phyloP scores from a whole-genome alignment of 108 stramenopile genomes.

The Parietichytrium sp. region DNA sequence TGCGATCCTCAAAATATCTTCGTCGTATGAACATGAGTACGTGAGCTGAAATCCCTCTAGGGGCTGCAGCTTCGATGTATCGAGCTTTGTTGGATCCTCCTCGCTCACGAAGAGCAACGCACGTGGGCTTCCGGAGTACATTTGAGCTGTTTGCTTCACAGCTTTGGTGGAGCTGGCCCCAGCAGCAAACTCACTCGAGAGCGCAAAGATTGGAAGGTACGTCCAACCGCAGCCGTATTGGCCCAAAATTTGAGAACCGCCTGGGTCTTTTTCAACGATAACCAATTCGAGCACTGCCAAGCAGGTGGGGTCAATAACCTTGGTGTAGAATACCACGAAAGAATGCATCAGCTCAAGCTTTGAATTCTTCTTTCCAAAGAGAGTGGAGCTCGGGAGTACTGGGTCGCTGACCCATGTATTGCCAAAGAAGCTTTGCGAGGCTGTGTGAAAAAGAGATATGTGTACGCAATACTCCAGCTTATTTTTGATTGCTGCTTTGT shows the following conservation, averaged over 20 bases:
- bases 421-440: slow-evolving; percentile 22
- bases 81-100: background rate
- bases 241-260: background rate
- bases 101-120: background rate
- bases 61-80: slow-evolving; percentile 25
- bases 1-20: background rate
- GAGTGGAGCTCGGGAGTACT: background rate
- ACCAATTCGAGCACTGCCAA: background rate
- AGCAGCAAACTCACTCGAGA: background rate
- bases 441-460: slow-evolving; percentile 18
- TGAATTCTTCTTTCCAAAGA: background rate
- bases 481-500: background rate
- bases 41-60: background rate
- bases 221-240: slow-evolving; percentile 34
- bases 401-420: slow-evolving; percentile 34
- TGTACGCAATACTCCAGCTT: slow-evolving; percentile 18
- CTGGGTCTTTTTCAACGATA: background rate
- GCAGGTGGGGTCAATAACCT: background rate
- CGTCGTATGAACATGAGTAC: background rate
- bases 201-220: background rate
- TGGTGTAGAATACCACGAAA: background rate
- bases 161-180: background rate
- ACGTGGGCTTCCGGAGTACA: slow-evolving; percentile 37
- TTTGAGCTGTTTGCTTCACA: background rate
- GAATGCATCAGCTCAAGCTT: background rate